These are phyloP conservation scores for Cladobotryum mycophilum DNA, from an alignment of 2,329 filamentous ascomycete species.

Conservation along the genomic window DNA sequence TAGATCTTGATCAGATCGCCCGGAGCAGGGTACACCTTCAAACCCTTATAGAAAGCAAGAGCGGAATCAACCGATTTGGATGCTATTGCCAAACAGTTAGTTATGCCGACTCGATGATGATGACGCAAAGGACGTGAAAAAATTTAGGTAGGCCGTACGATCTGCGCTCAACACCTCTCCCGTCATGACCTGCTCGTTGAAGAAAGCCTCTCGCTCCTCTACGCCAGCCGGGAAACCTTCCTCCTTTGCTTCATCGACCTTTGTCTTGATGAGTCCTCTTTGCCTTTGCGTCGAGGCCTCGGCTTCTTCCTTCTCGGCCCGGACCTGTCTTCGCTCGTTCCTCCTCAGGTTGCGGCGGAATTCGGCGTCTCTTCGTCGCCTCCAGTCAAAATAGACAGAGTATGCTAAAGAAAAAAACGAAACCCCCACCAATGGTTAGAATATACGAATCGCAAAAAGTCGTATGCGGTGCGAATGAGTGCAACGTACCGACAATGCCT, in stretches of 20 bases:
- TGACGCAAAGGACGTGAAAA: neutral
- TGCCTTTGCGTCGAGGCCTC: constrained; percentile 59
- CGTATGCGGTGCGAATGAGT: neutral
- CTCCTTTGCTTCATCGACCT: constrained; percentile 75
- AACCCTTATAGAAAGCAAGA: constrained; percentile 92
- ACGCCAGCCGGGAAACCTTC: constrained; percentile 87
- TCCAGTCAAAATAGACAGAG: constrained; percentile 62
- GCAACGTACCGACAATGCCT: constrained; percentile 48
- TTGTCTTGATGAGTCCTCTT: constrained; percentile 66
- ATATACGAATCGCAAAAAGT: constrained; percentile 14
- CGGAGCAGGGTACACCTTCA: constrained; percentile 96
- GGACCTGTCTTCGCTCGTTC: constrained; percentile 67
- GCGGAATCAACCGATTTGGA: constrained; percentile 73
- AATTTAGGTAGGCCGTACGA: constrained; percentile 46
- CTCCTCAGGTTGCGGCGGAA: constrained; percentile 65
- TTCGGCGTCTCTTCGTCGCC: constrained; percentile 56
- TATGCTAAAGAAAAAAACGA: constrained; percentile 43
- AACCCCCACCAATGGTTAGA: neutral
- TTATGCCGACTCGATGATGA: neutral
- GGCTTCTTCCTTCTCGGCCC: constrained; percentile 65
- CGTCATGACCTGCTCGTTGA: constrained; percentile 88
- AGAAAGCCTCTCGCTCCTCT: constrained; percentile 92
- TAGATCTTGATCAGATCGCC: constrained; percentile 93
- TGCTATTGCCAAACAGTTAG: constrained; percentile 36
- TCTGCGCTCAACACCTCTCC: constrained; percentile 80